These are phyloP conservation scores for Luffa acutangula DNA, from an alignment of 306 rosid species.

Conservation along the genomic window DNA sequence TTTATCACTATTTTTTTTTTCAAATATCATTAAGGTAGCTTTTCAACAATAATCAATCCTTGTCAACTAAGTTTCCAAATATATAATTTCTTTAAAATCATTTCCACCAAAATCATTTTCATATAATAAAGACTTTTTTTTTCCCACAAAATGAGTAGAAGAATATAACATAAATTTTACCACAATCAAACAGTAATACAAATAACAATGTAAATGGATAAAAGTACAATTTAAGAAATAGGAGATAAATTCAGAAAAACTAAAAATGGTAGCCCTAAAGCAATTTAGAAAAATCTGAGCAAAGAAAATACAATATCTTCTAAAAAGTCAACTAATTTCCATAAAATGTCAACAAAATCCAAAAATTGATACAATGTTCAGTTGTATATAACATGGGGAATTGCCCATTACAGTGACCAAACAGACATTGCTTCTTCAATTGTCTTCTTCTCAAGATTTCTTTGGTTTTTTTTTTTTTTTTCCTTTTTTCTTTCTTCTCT, in stretches of 20 bases:
- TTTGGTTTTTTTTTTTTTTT: not conserved
- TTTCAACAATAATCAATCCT: no score
- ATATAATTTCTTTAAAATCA: no score
- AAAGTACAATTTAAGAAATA: not conserved
- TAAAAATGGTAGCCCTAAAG: not conserved
- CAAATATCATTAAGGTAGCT: no score
- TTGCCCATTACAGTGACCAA: not conserved
- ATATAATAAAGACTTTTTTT: no score
- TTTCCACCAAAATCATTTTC: not conserved
- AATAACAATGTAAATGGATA: not conserved
- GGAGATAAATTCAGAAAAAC: not conserved
- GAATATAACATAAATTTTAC: no score
- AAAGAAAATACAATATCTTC: not conserved
- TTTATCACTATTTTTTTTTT: no score
- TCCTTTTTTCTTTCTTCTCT: no score
- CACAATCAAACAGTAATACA: not conserved
- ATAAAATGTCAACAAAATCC: not conserved
- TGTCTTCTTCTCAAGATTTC: not conserved
- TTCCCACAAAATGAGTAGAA: no score
- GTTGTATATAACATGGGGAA: not conserved
- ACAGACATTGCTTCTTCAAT: not conserved
- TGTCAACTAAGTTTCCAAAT: no score
- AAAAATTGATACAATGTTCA: not conserved
- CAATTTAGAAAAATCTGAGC: not conserved
- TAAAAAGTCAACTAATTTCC: not conserved